These are phyloP conservation scores for Acanthamoeba lenticulata DNA, from an alignment of 208 protist species.

Conservation along the genomic window DNA sequence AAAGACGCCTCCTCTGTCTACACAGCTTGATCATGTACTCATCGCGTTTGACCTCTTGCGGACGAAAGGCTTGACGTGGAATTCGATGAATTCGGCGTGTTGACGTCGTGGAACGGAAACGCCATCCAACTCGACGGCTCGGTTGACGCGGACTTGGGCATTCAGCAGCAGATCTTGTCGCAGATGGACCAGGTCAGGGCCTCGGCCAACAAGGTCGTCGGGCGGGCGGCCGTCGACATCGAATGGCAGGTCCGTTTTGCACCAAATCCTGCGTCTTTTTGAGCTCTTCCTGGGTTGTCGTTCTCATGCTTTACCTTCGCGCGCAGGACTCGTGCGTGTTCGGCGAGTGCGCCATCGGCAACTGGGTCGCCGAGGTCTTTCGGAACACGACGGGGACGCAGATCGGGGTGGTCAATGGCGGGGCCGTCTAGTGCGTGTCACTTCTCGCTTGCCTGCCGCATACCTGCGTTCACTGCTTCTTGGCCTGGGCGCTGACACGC, in stretches of 20 bases:
- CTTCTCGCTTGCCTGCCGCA: background rate
- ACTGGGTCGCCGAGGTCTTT: constrained; percentile 36
- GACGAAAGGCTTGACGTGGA: background rate
- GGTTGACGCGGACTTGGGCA: background rate
- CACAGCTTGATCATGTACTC: too few relatives aligned
- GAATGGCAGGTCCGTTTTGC: constrained; percentile 8
- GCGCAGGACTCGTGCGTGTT: background rate
- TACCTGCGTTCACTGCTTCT: background rate
- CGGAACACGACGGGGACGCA: background rate
- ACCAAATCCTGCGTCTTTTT: too few relatives aligned
- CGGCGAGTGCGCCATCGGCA: constrained; percentile 34
- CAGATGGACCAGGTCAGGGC: background rate
- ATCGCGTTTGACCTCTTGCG: too few relatives aligned
- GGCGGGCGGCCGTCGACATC: background rate
- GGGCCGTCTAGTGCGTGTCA: background rate
- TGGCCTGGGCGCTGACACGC: too few relatives aligned
- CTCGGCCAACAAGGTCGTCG: background rate
- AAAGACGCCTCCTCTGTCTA: too few relatives aligned
- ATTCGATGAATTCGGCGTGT: background rate
- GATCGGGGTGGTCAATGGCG: constrained; percentile 42
- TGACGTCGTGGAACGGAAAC: constrained; percentile 9
- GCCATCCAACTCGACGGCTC: background rate
- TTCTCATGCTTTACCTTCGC: background rate
- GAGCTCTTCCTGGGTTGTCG: background rate
- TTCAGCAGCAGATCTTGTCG: background rate